Base-by-base conservation (phyloP, 495 filamentous ascomycete species). In the Talaromyces thailandensis region DNA sequence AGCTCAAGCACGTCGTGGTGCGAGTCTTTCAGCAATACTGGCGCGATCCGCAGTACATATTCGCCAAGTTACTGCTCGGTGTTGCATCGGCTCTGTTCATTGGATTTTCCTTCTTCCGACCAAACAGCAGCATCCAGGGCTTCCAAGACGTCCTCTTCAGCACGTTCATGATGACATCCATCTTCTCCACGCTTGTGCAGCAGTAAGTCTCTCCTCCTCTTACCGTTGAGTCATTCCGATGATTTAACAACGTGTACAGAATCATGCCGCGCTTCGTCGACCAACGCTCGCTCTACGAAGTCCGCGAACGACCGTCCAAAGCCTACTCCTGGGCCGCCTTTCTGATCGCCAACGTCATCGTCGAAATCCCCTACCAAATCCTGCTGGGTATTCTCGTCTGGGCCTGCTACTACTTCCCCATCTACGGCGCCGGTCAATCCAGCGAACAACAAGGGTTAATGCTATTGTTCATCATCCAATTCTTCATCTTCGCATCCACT, bases 281-380 rank as follows among this genome's bases (percentile, higher is more conserved):
- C 16, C 79, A 88, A 58, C 81, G 89, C 3, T 81, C 82, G 2
- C 75, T 92, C 0, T 93, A 88, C 69, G 79, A 87, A 68, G 83
- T 85, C 6, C 83, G 90, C 23, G 90, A 94, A 70, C 76, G 81
- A 2, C 84, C 82, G 8, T 83, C 81, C 29, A 89, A 87, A 62
- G 82, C 83, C 11, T 94, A 94, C 70, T 84, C 81, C 28, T 92
- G 89, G 89, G 72, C 77, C 11, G 84, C 82, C 0, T 92, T 92
- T 71, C 72, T 88, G n/a, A 79, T 86, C 23, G 79, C 82, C 63
- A 84, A 86, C 56, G 82, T 92, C 66, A 26, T 88, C n/a, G 83
- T 87, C 62, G 90, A 93, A 68, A 81, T 93, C 11, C 88, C 89
- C 0, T 92, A 86, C 66, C 81, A 84, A 24, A 75, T 88, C 35